Evolutionary conservation across 2,329 filamentous ascomycete species (phyloP).

Genomic region (Diplodia corticola): DNA sequence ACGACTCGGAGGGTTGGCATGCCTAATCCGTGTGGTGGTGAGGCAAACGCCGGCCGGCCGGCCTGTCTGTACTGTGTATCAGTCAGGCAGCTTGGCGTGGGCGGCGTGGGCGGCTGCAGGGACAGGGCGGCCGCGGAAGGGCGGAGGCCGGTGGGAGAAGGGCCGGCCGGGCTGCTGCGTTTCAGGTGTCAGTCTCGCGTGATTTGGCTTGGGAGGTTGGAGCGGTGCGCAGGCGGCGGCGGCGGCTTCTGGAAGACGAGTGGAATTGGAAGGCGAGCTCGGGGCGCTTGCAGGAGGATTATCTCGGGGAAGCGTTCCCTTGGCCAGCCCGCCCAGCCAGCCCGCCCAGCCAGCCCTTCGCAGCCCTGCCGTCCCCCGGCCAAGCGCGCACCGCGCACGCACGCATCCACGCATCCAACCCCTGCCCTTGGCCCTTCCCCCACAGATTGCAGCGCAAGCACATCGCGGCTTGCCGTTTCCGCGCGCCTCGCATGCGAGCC

Average conservation of each 20-base stretch:
- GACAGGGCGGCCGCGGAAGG: slow-evolving; percentile 1
- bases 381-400: neutral
- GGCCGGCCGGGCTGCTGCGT: neutral
- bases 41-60: slow-evolving; percentile 10
- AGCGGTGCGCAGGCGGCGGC: neutral
- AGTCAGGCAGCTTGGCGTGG: neutral
- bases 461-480: slow-evolving; percentile 5
- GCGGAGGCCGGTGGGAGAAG: neutral
- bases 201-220: neutral
- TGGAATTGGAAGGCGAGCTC: slow-evolving; percentile 1
- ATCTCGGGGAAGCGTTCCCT: slow-evolving; percentile 17
- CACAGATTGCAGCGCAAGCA: neutral
- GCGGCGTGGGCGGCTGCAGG: neutral
- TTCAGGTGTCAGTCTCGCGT: neutral
- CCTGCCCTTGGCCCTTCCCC: neutral
- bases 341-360: too few species aligned
- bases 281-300: slow-evolving; percentile 14
- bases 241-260: slow-evolving; percentile 6
- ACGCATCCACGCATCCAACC: neutral
- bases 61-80: slow-evolving; percentile 1
- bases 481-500: slow-evolving; percentile 10
- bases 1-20: neutral
- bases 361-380: neutral
- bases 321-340: too few species aligned
- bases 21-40: too few species aligned